Base-by-base conservation (phyloP, 225 moss, liverwort and hornwort genomes). In the Marchantia paleacea region DNA sequence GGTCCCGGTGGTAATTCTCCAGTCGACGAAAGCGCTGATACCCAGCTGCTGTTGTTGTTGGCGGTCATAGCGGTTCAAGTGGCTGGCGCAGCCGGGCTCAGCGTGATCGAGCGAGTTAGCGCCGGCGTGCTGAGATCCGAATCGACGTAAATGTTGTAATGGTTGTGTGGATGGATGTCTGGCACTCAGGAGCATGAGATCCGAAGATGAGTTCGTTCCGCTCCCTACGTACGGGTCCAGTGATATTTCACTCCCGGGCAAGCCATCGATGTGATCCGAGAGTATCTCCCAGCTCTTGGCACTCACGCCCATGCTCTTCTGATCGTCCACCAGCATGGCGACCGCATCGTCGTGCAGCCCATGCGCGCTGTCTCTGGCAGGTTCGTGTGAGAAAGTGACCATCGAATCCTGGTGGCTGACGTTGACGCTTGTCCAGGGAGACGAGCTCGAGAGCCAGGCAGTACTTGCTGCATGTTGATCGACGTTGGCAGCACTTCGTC, bases 11-110 rank as follows among this genome's bases (percentile, higher is more conserved):
- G 50, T 66, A 0, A 66, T 84, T 79, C 83, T 86, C 97, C 97
- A 97, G 64, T 61, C 55, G 12, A 75, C 83, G 58, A 97, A 97
- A 8, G 92, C 97, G 55, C 86, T 87, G 48, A 3, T 75, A 24
- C 79, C 24, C 39, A 39, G 39, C 39, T 2, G 39, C 39, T 39
- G 39, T 39, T 39, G 39, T 39, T 5, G 39, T 39, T 39, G 39
- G 39, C 39, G 39, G 39, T 39, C 39, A 5, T 39, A 39, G 39
- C 39, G 39, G 39, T 2, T 39, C 39, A 39, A 39, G 24, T 76
- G 68, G 55, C 65, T 65, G 4, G 78, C 72, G 12, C 3, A 69
- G 4, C 20, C 6, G 39, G 55, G 51, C 31, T n/a, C 69, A n/a
- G 68, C 10, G 18, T 63, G 67, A 18, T 74, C 49, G 31, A 48